Percentiles rank a stretch among this genome's conserved stretches.
Conservation (phyloP, 1,284 basidiomycete genomes). For the Trametes pubescens region DNA sequence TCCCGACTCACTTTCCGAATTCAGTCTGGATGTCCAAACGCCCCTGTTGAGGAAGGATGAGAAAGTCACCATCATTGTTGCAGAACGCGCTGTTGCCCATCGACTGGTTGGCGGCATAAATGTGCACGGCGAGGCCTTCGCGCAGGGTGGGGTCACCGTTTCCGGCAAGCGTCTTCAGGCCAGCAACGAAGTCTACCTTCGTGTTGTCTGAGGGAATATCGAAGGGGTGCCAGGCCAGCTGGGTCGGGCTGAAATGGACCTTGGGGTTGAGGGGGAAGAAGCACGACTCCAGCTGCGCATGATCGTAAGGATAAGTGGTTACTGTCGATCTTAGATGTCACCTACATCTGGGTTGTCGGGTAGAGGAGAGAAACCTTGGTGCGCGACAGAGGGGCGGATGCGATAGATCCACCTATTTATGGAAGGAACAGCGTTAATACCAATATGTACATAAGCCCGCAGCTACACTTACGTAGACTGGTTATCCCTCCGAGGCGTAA, state of each 20-base stretch:
- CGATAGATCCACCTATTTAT: slow-evolving; percentile 65
- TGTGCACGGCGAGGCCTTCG: slow-evolving; percentile 69
- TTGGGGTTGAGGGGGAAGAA: slow-evolving; percentile 68
- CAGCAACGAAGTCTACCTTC: slow-evolving; percentile 66
- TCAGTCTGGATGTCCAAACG: slow-evolving; percentile 76
- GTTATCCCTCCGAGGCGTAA: slow-evolving; percentile 61
- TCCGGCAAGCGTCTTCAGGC: slow-evolving; percentile 70
- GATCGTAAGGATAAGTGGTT: slow-evolving; percentile 16
- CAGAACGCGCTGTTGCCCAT: slow-evolving; percentile 74
- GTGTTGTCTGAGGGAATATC: slow-evolving; percentile 55
- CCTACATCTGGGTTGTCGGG: slow-evolving; percentile 66
- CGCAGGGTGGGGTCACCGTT: slow-evolving; percentile 69
- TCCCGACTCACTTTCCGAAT: slow-evolving; percentile 60
- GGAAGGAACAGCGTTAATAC: not conserved
- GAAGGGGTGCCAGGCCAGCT: slow-evolving; percentile 75
- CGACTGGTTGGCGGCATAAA: slow-evolving; percentile 66
- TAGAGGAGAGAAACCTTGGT: slow-evolving; percentile 66
- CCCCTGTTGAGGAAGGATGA: slow-evolving; percentile 73
- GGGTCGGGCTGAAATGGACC: slow-evolving; percentile 69
- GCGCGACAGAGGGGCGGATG: slow-evolving; percentile 73
- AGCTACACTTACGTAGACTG: slow-evolving; percentile 47
- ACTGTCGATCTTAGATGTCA: not conserved
- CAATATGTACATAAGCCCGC: too few species aligned
- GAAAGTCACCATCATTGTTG: slow-evolving; percentile 74
- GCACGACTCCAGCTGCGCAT: slow-evolving; percentile 60